Evolutionary conservation across 306 rosid genomes (phyloP).

Genomic region (Prunus salicina): DNA sequence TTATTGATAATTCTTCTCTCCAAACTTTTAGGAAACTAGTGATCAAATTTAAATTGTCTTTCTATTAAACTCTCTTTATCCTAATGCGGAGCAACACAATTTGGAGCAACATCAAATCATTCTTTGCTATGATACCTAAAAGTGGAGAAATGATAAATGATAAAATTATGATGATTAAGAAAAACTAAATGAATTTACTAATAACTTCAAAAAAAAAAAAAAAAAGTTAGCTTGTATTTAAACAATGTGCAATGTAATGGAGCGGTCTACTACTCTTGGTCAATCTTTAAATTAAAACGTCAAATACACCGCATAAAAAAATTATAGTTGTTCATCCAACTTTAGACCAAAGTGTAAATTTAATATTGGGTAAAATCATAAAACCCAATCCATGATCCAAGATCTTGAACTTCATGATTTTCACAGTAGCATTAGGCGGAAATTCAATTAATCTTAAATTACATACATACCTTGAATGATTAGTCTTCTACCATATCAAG

Average conservation of each 20-base stretch:
- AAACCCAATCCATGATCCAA: too few species aligned
- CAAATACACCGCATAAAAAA: background rate
- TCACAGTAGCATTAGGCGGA: too few species aligned
- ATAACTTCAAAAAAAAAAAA: background rate
- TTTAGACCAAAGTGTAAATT: too few species aligned
- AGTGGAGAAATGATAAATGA: background rate
- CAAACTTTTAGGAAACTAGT: background rate
- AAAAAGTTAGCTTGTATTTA: background rate
- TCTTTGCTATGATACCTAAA: background rate
- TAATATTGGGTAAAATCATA: too few species aligned
- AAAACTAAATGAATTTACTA: background rate
- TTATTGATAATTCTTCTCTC: background rate
- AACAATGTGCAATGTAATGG: background rate
- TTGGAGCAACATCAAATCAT: background rate
- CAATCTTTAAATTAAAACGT: background rate
- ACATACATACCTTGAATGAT: too few species aligned
- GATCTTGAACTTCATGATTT: too few species aligned
- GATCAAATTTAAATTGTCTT: background rate
- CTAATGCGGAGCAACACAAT: background rate
- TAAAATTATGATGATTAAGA: background rate
- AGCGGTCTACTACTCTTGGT: too few species aligned
- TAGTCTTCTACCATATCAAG: too few species aligned
- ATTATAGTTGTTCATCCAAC: background rate
- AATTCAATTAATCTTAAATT: too few species aligned
- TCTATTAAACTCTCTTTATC: background rate